These are phyloP conservation scores for Solanum hybrid DNA, from an alignment of 305 asterid species.

Conservation along the genomic window DNA sequence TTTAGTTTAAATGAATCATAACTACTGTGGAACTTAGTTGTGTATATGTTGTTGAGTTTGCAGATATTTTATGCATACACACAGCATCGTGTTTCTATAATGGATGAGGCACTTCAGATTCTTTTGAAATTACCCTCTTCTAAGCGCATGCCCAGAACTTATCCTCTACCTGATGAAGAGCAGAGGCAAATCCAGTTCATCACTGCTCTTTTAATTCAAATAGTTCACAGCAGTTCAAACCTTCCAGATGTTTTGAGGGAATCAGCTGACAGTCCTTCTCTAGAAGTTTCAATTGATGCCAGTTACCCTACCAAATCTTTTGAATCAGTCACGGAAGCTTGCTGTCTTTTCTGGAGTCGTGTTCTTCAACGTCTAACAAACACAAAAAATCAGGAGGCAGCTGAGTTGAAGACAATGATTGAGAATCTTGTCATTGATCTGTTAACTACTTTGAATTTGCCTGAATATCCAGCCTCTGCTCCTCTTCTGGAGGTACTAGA, in stretches of 20 bases:
- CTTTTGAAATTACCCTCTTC: slow-evolving; percentile 86
- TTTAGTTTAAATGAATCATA: not conserved
- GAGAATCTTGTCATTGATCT: slow-evolving; percentile 95
- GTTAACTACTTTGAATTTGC: slow-evolving; percentile 82
- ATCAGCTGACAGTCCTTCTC: slow-evolving; percentile 48
- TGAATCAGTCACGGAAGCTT: slow-evolving; percentile 87
- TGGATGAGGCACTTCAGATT: slow-evolving; percentile 94
- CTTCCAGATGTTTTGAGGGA: slow-evolving; percentile 77
- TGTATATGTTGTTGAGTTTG: slow-evolving; percentile 5
- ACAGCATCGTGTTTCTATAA: slow-evolving; percentile 79
- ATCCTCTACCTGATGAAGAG: slow-evolving; percentile 97
- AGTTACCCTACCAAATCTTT: slow-evolving; percentile 77
- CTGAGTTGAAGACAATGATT: slow-evolving; percentile 82
- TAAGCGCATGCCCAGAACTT: slow-evolving; percentile 84
- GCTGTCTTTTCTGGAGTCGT: slow-evolving; percentile 99
- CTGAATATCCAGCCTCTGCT: slow-evolving; percentile 97
- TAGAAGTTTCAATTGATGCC: slow-evolving; percentile 60
- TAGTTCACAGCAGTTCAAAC: slow-evolving; percentile 89
- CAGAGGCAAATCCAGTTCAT: slow-evolving; percentile 92
- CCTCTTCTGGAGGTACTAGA: slow-evolving; percentile 75
- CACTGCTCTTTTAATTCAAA: slow-evolving; percentile 77
- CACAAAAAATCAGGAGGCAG: slow-evolving; percentile 80
- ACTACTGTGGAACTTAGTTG: not conserved
- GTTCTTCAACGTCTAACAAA: slow-evolving; percentile 88
- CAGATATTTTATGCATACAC: slow-evolving; percentile 74